Evolutionary conservation across 345 rosid species (phyloP), one percentile per base, ranked within the genome.

Genomic region (Moricandia moricandioides): DNA sequence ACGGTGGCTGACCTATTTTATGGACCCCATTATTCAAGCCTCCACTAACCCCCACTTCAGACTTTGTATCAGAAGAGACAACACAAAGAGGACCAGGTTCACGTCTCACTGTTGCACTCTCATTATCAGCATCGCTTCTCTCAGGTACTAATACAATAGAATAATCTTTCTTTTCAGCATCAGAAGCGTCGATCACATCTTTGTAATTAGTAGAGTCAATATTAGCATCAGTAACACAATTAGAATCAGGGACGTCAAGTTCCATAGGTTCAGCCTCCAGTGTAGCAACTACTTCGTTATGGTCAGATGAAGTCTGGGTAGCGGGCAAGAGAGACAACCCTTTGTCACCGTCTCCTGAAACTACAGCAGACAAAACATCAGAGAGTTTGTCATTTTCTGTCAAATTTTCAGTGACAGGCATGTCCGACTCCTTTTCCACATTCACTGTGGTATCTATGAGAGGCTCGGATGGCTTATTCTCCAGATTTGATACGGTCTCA

Each of bases 11-110:
- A 71, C 72, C 81, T 21, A 21, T 24, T 71, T 77, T 71, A 40
- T 76, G 67, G 55, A 31, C 75, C 54, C 71, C 88, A 73, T 76
- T 71, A 65, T 78, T 79, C 64, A 74, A 59, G 57, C 75, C 82
- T 65, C 65, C 82, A 58, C n/a, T 75, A 40, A 69, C 69, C 39
- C 61, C 80, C 69, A 30, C 63, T 74, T 83, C 84, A 68, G 73
- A 59, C 72, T 79, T 80, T 49, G 73, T 27, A 52, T 62, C 70
- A 66, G 85, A 65, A 79, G 83, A 68, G 77, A 70, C 81, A 14
- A 81, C 75, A 80, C 45, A 56, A 70, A 76, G 81, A 2, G 61
- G 72, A 54, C 57, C 61, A 39, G 75, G 74, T 62, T 78, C 84
- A 51, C 10, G 13, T 31, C 37, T 71, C 71, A 66, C 65, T 39